Percentiles rank a stretch among this genome's conserved stretches.
phyloP scores from a whole-genome alignment of 805 yeast species.

The Candida andamanensis region DNA sequence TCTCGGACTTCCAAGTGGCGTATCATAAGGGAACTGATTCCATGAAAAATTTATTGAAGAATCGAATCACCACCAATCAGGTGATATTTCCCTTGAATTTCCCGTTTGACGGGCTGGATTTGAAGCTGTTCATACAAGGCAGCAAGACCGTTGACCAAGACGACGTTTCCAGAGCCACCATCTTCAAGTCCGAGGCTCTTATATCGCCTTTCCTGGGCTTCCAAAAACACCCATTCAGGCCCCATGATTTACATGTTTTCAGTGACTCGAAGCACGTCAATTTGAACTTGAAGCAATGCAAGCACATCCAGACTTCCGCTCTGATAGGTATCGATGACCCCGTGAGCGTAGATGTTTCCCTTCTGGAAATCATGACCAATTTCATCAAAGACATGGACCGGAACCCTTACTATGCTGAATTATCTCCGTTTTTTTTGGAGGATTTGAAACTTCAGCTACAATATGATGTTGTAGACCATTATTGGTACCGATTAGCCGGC shows the following conservation, averaged over 20 bases:
- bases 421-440: constrained; percentile 23
- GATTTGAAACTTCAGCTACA: constrained; percentile 19
- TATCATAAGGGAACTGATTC: constrained; percentile 11
- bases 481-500: constrained; percentile 48
- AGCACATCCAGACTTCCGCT: constrained; percentile 2
- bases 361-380: constrained; percentile 10
- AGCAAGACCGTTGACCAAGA: constrained; percentile 10
- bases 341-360: constrained; percentile 11
- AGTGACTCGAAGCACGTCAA: constrained; percentile 10
- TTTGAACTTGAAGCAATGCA: constrained; percentile 10
- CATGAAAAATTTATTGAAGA: constrained; percentile 3
- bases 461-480: constrained; percentile 18
- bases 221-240: constrained; percentile 7
- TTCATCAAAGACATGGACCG: constrained; percentile 10
- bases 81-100: constrained; percentile 13
- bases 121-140: constrained; percentile 5
- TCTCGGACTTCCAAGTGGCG: constrained; percentile 9
- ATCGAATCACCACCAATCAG: constrained; percentile 11
- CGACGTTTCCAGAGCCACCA: constrained; percentile 7
- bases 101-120: constrained; percentile 6
- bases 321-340: constrained; percentile 12
- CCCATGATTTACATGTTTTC: constrained; percentile 11
- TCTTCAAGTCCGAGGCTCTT: constrained; percentile 6
- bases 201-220: constrained; percentile 4
- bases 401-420: constrained; percentile 20